A percentile compares a stretch with the other conserved stretches of the same genome.
phyloP scores from a whole-genome alignment of 163 green algal genomes.

The Scenedesmus sp. region DNA sequence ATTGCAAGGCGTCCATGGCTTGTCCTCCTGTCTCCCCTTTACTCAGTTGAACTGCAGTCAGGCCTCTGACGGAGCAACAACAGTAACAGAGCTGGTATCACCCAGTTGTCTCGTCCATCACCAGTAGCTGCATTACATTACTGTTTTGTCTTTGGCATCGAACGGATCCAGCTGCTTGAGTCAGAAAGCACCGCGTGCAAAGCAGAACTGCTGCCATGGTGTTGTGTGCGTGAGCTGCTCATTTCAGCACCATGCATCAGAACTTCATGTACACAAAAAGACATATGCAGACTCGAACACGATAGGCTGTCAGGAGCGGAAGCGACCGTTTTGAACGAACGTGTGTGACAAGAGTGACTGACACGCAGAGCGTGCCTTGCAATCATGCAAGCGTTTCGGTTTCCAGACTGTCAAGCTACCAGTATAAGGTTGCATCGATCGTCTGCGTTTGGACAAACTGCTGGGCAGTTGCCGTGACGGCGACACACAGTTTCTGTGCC shows the following conservation, averaged over 20 bases:
- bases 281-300: not conserved
- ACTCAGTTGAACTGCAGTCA: not conserved
- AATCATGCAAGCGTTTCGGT: not conserved
- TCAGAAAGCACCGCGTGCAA: not conserved
- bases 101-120: not conserved
- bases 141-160: too few species aligned
- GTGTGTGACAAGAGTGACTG: slow-evolving; percentile 2
- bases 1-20: slow-evolving; percentile 10
- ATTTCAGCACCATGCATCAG: not conserved
- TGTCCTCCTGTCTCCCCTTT: not conserved
- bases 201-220: not conserved
- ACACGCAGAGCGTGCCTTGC: not conserved
- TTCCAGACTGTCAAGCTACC: too few species aligned
- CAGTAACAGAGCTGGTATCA: not conserved
- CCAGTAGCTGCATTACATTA: too few species aligned
- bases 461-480: not conserved
- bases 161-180: too few species aligned
- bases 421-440: too few species aligned
- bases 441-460: not conserved
- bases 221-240: not conserved
- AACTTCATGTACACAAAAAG: not conserved
- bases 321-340: not conserved
- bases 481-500: not conserved
- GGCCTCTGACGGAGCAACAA: not conserved
- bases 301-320: not conserved